Evolutionary conservation across 2,329 filamentous ascomycete species (phyloP).

Genomic region (Sclerotinia subarctica): DNA sequence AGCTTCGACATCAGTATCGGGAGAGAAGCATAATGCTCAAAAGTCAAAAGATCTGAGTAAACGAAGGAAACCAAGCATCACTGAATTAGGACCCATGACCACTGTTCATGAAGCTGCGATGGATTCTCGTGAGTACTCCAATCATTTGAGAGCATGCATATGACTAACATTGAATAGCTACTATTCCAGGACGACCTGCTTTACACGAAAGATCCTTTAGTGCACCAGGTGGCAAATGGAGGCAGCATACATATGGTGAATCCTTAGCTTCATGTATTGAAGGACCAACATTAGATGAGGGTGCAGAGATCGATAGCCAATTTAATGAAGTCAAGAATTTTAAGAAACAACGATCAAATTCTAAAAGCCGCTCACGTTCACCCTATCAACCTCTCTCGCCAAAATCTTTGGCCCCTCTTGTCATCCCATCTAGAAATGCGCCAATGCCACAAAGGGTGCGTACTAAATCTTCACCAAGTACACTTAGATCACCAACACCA

Average conservation of each 20-base stretch:
- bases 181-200: slow-evolving; percentile 63
- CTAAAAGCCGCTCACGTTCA: slow-evolving; percentile 20
- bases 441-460: slow-evolving; percentile 26
- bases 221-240: slow-evolving; percentile 52
- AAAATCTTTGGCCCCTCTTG: slow-evolving; percentile 53
- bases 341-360: slow-evolving; percentile 1
- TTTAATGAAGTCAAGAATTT: slow-evolving; percentile 10
- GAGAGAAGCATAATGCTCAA: slow-evolving; percentile 41
- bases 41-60: slow-evolving; percentile 57
- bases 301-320: slow-evolving; percentile 33
- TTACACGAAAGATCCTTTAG: slow-evolving; percentile 63
- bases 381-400: slow-evolving; percentile 48
- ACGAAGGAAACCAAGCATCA: slow-evolving; percentile 61
- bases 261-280: slow-evolving; percentile 38
- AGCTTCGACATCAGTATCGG: slow-evolving; percentile 41
- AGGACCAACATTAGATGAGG: slow-evolving; percentile 39
- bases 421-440: slow-evolving; percentile 46
- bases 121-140: slow-evolving; percentile 62
- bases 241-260: slow-evolving; percentile 44
- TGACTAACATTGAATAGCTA: slow-evolving; percentile 46
- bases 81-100: slow-evolving; percentile 65
- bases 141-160: slow-evolving; percentile 10
- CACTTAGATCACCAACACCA: slow-evolving; percentile 48
- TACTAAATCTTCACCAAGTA: slow-evolving; percentile 36
- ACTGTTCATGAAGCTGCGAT: slow-evolving; percentile 65